Base-by-base conservation (phyloP, 2,329 filamentous ascomycete genomes). In the Pseudocercospora fuligena region DNA sequence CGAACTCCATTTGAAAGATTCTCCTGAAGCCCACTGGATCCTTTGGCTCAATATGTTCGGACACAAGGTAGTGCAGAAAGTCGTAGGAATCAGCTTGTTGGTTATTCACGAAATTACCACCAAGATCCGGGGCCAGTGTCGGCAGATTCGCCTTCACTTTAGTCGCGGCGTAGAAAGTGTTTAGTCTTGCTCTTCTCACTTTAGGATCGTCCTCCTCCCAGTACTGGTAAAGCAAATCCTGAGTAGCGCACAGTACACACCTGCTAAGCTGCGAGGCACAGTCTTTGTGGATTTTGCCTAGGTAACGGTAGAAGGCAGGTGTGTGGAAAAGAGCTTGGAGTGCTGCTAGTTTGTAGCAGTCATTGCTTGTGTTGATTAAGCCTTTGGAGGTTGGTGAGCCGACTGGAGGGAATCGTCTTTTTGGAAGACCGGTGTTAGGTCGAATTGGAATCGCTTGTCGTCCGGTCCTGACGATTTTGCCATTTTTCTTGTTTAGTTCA, bases 341-440 rank as follows among this genome's bases (percentile, higher is more conserved):
- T 14, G 58, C 25, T 9, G 68, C 60, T 27, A 56, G 66, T 1
- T 66, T 49, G 58, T 68, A 68, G 59, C 68, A 70, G 33, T 64
- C 33, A 21, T 62, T 64, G 5, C 31, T 57, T 2, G 36, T 21
- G n/a, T 72, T 72, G 25, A 31, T 0, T 4, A 71, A 47, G 19
- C 69, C 68, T 57, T 68, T 68, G 16, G 61, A 61, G 3, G n/a
- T 21, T 3, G 64, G 61, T 3, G 11, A 19, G 11, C 21, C 21
- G 2, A 66, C 27, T 3, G 46, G 12, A 21, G 65, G 65, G 56
- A 66, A 70, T 12, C 36, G 11, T 12, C 53, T 49, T 19, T 25
- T 46, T 16, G 27, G 53, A 6, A 54, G 16, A 23, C 54, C 60
- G 33, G 31, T 47, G 21, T 53, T 9, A n/a, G 25, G 46, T 8